Percentiles rank a stretch among this genome's conserved stretches.
phyloP scores from a whole-genome alignment of 2,329 filamentous ascomycete species.

The Rutstroemia sp. region DNA sequence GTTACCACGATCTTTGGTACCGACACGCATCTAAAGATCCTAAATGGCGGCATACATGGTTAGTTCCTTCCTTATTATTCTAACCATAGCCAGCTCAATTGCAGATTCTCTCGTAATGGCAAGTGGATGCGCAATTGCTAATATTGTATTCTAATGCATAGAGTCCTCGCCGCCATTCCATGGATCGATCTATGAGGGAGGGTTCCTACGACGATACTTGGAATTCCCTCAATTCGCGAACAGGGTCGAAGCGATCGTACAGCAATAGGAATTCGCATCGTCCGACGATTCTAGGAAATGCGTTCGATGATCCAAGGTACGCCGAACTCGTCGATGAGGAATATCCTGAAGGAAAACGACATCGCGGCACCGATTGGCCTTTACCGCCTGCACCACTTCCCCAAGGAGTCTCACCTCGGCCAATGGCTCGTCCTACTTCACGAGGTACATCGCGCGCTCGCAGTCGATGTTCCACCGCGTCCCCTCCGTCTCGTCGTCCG shows the following conservation, averaged over 20 bases:
- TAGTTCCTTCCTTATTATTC: not conserved
- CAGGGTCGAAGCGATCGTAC: slow-evolving; percentile 28
- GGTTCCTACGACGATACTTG: slow-evolving; percentile 2
- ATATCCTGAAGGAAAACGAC: slow-evolving; percentile 34
- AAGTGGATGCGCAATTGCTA: not conserved
- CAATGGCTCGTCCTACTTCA: not conserved
- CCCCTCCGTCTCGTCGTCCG: slow-evolving; percentile 10
- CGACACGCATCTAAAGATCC: not conserved
- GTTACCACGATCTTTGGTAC: not conserved
- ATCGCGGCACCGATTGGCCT: slow-evolving; percentile 39
- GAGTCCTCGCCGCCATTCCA: slow-evolving; percentile 12
- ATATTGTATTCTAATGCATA: not conserved
- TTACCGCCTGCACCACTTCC: slow-evolving; percentile 17
- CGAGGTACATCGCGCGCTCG: slow-evolving; percentile 11
- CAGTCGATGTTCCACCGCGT: slow-evolving; percentile 25
- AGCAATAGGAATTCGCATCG: slow-evolving; percentile 23
- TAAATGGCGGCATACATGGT: slow-evolving; percentile 9
- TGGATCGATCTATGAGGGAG: slow-evolving; percentile 10
- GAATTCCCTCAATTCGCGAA: slow-evolving; percentile 6
- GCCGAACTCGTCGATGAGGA: slow-evolving; percentile 15
- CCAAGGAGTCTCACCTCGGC: slow-evolving; percentile 6
- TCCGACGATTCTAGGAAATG: slow-evolving; percentile 17
- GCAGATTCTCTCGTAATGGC: too few relatives aligned
- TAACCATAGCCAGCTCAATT: too few relatives aligned
- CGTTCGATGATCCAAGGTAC: slow-evolving; percentile 28